Base-by-base conservation (phyloP, 2,329 filamentous ascomycete species). In the Pseudogymnoascus sp. region DNA sequence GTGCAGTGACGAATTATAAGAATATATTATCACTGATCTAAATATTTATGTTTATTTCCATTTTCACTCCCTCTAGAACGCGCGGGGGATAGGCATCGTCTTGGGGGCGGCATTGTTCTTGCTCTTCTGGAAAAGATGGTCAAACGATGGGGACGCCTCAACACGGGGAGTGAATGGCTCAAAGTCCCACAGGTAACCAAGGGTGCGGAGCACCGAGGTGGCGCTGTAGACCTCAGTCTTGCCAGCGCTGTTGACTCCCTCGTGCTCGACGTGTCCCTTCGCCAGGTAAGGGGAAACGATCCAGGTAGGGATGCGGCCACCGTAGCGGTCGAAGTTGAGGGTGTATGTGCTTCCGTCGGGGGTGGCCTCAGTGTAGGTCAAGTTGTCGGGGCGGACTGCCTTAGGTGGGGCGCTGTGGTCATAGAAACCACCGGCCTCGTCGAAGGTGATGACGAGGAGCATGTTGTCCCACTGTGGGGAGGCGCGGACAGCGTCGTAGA, bases 391-490 rank as follows among this genome's bases (percentile, higher is more conserved):
- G 46, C 72, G 70, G 11, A 72, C 68, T 23, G 71, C 73, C 31
- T 70, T 66, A 6, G 77, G 77, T 1, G 78, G 77, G 0, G 76
- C 66, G 14, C 79, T 78, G 64, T 80, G 78, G 68, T 80, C 78
- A 23, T 75, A 75, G 64, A 80, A 80, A 8, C 78, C 79, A 34
- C 79, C 78, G 60, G 78, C 74, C 68, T 80, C 78, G 67, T 80
- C 78, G 62, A 78, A 80, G 4, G 77, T 80, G 34, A 80, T 65
- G 64, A 80, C 76, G 64, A 80, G 78, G 11, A 80, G 73, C 0
- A 78, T 80, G 37, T 78, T 70, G 5, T 79, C 73, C 78, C 78
- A 80, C 68, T 80, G 77, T 0, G 78, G 77, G 6, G 75, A 75
- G 36, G 69, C 67, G 21, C 78, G 76, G 0, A 80, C 63, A 3